Evolutionary conservation across 345 rosid species (phyloP).

Genomic region (Eucalyptus polybractea): DNA sequence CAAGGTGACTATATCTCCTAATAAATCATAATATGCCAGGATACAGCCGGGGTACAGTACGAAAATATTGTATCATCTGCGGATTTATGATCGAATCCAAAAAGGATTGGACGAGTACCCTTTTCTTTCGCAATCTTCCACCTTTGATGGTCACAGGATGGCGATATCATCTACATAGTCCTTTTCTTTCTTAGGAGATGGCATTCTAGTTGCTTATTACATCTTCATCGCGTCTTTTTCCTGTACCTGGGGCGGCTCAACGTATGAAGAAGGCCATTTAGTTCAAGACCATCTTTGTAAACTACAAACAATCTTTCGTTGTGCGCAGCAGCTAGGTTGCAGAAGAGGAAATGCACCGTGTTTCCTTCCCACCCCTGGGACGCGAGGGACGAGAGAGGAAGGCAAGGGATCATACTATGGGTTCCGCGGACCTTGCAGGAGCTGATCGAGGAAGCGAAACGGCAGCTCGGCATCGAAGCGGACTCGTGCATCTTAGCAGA

Average conservation of each 20-base stretch:
- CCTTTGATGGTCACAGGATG: background rate
- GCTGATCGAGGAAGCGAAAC: conserved; percentile 28
- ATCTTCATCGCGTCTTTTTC: background rate
- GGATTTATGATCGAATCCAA: background rate
- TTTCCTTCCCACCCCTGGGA: conserved; percentile 51
- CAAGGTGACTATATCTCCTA: background rate
- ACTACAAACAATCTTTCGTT: background rate
- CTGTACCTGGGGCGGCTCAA: background rate
- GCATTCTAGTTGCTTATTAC: background rate
- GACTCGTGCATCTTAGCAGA: conserved; percentile 33
- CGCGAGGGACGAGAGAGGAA: conserved; percentile 14
- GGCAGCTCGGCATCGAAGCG: conserved; percentile 11
- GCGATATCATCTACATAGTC: background rate
- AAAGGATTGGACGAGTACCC: background rate
- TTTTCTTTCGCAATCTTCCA: background rate
- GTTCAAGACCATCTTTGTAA: background rate
- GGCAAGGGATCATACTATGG: conserved; percentile 53
- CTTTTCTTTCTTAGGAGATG: background rate
- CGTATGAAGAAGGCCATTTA: background rate
- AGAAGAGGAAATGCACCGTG: conserved; percentile 42
- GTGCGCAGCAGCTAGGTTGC: background rate
- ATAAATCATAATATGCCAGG: background rate
- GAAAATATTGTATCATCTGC: background rate
- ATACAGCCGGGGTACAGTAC: background rate
- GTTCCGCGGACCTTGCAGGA: conserved; percentile 56